Percentiles rank a stretch among this genome's conserved stretches.
Conservation (phyloP, 495 filamentous ascomycete species). For the Glutinoglossum americanum region DNA sequence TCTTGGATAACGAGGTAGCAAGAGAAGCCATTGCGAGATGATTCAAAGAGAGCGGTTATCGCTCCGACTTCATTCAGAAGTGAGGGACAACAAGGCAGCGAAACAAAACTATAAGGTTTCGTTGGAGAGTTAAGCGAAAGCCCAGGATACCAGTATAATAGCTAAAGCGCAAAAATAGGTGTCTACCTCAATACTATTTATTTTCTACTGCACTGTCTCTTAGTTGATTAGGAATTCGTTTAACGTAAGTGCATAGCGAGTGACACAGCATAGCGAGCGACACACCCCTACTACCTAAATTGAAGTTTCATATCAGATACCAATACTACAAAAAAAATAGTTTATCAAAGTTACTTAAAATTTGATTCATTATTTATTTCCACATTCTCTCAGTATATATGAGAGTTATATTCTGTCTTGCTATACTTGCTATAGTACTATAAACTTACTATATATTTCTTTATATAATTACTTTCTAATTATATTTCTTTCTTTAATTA, state of each 20-base stretch:
- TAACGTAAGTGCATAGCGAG: not conserved
- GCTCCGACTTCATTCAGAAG: no score
- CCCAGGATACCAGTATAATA: no score
- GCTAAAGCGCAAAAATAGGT: no score
- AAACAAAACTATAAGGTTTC: no score
- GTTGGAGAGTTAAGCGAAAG: no score
- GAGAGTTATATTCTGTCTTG: not conserved
- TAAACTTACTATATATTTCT: not conserved
- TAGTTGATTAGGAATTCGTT: no score
- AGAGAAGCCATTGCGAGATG: conserved; percentile 37
- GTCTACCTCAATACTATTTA: no score
- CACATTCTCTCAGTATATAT: not conserved
- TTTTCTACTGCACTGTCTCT: no score
- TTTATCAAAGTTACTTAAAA: not conserved
- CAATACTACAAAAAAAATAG: not conserved
- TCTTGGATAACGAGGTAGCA: conserved; percentile 54
- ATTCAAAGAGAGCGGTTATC: no score
- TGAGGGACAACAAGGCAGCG: no score
- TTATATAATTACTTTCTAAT: not conserved
- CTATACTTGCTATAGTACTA: not conserved
- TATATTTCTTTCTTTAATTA: no score
- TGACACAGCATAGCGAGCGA: not conserved
- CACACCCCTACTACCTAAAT: not conserved
- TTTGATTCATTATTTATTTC: not conserved
- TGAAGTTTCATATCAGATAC: not conserved